phyloP scores from a whole-genome alignment of 495 filamentous ascomycete species.

The Chaetomidium leptoderma region DNA sequence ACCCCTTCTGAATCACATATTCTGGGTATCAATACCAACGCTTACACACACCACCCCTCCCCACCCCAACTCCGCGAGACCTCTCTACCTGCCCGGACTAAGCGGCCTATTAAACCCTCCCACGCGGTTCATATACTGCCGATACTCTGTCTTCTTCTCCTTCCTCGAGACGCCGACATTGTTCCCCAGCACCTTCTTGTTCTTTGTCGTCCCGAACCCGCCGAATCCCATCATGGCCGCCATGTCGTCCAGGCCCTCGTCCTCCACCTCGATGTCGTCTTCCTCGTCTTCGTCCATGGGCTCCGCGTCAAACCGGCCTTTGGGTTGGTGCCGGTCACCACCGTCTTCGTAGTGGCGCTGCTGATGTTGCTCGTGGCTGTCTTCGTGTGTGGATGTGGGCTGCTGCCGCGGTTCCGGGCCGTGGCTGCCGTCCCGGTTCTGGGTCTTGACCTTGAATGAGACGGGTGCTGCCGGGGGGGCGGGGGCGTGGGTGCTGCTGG shows the following conservation, averaged over 20 bases:
- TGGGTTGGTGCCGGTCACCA: constrained; percentile 13
- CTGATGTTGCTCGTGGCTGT: constrained; percentile 2
- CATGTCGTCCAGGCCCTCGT: constrained; percentile 73
- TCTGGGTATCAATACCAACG: constrained; percentile 21
- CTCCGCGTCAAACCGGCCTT: constrained; percentile 31
- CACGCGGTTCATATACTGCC: constrained; percentile 98
- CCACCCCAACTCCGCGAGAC: not conserved
- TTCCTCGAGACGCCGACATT: constrained; percentile 78
- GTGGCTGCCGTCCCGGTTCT: constrained; percentile 43
- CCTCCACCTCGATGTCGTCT: constrained; percentile 49
- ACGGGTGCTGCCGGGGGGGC: constrained; percentile 28
- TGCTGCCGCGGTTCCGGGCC: constrained; percentile 11
- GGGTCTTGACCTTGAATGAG: constrained; percentile 38
- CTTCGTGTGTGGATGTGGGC: not conserved
- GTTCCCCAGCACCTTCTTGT: constrained; percentile 87
- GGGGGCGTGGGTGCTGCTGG: constrained; percentile 40
- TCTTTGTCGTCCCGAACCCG: constrained; percentile 79
- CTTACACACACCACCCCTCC: not conserved
- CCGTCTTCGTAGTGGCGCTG: constrained; percentile 18
- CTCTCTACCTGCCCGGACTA: constrained; percentile 43
- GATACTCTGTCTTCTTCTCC: constrained; percentile 92
- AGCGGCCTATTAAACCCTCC: constrained; percentile 95
- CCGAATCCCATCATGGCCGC: constrained; percentile 82
- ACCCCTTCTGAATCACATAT: not conserved
- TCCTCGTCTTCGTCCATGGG: constrained; percentile 46